These are phyloP conservation scores for Diutina rugosa DNA, from an alignment of 1,139 yeast genomes.

Conservation along the genomic window DNA sequence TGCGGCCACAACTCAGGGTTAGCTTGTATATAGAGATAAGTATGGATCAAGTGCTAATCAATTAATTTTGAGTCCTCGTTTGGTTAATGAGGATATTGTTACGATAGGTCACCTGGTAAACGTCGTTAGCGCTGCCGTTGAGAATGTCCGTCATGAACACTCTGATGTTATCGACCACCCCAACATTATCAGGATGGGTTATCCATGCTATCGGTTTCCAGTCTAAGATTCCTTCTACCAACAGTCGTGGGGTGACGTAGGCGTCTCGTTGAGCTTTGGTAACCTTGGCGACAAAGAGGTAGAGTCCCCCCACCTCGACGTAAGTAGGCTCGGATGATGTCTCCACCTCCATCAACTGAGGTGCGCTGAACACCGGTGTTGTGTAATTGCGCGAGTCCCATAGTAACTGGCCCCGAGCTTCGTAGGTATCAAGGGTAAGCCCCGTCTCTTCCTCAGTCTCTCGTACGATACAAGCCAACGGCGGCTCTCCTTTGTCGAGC, in stretches of 20 bases:
- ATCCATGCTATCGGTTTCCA: slow-evolving; percentile 32
- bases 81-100: background rate
- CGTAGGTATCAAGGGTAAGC: slow-evolving; percentile 14
- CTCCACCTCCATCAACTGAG: slow-evolving; percentile 10
- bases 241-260: slow-evolving; percentile 14
- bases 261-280: slow-evolving; percentile 12
- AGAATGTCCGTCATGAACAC: background rate
- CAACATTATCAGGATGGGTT: slow-evolving; percentile 23
- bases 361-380: background rate
- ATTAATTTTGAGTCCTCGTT: background rate
- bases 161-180: slow-evolving; percentile 27
- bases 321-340: background rate
- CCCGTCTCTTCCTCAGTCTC: slow-evolving; percentile 36
- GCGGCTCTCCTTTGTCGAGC: slow-evolving; percentile 21
- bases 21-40: background rate
- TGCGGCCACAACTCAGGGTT: slow-evolving; percentile 4
- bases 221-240: slow-evolving; percentile 32
- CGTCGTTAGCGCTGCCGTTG: background rate
- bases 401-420: slow-evolving; percentile 22
- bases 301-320: slow-evolving; percentile 24
- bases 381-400: slow-evolving; percentile 13
- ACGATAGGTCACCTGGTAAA: background rate
- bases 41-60: background rate
- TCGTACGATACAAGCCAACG: slow-evolving; percentile 26
- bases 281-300: slow-evolving; percentile 27